A percentile compares a stretch with the other conserved stretches of the same genome.
phyloP scores from a whole-genome alignment of 2,329 filamentous ascomycete species.

The Fusarium continuum region DNA sequence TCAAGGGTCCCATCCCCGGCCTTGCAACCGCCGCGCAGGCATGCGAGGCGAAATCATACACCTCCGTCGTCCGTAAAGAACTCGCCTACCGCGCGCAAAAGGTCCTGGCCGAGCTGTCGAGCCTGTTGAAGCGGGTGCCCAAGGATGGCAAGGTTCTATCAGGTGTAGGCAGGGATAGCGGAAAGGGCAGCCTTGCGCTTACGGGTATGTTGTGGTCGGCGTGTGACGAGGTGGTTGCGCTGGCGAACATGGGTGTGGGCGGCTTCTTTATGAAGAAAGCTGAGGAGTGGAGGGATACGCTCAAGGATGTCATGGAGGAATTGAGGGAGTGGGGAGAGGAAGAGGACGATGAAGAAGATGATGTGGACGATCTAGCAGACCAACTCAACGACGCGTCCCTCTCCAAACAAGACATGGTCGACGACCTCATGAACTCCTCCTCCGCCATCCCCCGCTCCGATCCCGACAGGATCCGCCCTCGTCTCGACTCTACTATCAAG shows the following conservation, averaged over 20 bases:
- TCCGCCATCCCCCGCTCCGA: constrained; percentile 71
- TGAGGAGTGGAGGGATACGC: constrained; percentile 75
- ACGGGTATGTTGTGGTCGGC: constrained; percentile 86
- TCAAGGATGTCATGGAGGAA: constrained; percentile 86
- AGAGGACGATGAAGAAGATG: constrained; percentile 65
- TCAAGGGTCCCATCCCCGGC: constrained; percentile 76
- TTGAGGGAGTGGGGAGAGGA: constrained; percentile 88
- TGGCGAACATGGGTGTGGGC: constrained; percentile 73
- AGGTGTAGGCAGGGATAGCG: constrained; percentile 44
- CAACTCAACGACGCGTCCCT: constrained; percentile 45
- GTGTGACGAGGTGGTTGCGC: constrained; percentile 75
- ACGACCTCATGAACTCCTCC: constrained; percentile 72
- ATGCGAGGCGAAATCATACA: constrained; percentile 70
- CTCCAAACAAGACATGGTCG: constrained; percentile 66
- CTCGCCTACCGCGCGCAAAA: constrained; percentile 66
- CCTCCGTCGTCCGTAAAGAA: constrained; percentile 69
- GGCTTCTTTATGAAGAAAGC: constrained; percentile 77
- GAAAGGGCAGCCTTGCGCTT: constrained; percentile 65
- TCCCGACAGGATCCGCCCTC: constrained; percentile 69
- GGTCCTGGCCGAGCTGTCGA: constrained; percentile 69
- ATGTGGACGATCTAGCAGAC: constrained; percentile 54
- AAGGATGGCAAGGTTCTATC: constrained; percentile 64
- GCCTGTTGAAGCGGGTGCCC: constrained; percentile 68
- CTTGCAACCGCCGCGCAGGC: constrained; percentile 76
- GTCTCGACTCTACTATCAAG: constrained; percentile 71